Conservation (phyloP, 225 moss, liverwort and hornwort species). For the Climacium dendroides region DNA sequence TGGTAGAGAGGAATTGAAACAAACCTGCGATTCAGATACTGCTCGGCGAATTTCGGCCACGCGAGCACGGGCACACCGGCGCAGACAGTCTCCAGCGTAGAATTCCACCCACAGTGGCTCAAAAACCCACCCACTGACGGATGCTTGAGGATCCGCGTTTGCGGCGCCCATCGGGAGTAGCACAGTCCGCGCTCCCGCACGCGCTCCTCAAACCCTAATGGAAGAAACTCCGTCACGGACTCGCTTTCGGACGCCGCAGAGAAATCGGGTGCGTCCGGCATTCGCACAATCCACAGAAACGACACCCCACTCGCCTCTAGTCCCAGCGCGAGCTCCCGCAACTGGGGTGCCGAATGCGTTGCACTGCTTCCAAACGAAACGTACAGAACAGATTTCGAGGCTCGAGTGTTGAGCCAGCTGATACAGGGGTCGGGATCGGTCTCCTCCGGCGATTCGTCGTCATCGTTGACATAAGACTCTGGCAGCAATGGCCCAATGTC, state of each 20-base stretch:
- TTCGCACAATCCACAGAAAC: neutral
- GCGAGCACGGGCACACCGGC: neutral
- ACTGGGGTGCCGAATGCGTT: neutral
- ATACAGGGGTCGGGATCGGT: neutral
- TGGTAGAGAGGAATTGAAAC: neutral
- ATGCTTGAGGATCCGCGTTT: neutral
- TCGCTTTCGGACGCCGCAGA: neutral
- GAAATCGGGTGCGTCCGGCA: neutral
- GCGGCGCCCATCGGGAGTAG: neutral
- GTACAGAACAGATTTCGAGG: neutral
- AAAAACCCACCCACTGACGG: neutral
- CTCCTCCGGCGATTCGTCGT: neutral
- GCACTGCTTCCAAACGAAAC: neutral
- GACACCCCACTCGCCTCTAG: neutral
- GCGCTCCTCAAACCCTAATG: neutral
- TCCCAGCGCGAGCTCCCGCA: neutral
- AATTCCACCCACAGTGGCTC: neutral
- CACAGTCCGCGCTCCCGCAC: neutral
- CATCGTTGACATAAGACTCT: neutral
- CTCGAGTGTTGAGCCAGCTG: neutral
- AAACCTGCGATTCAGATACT: neutral
- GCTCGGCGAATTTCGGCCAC: neutral
- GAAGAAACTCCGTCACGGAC: neutral
- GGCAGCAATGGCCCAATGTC: neutral
- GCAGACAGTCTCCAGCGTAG: neutral